Percentiles rank a stretch among this genome's conserved stretches.
Evolutionary conservation across 2,329 filamentous ascomycete species (phyloP).

Genomic region (Stachybotrys chartarum): DNA sequence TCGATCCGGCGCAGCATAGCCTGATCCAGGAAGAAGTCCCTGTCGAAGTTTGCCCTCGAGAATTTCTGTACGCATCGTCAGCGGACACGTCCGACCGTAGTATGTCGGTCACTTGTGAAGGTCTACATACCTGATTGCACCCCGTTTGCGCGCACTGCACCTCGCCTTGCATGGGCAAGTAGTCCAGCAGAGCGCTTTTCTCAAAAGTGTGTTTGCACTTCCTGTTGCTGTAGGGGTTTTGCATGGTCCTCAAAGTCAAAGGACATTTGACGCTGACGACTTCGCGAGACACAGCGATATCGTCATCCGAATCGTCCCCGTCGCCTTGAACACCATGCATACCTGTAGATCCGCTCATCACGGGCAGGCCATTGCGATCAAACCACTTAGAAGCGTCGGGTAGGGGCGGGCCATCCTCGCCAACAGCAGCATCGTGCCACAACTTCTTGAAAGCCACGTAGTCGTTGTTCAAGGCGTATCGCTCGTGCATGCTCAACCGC

Average conservation of each 20-base stretch:
- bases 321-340: constrained; percentile 16
- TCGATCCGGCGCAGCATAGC: constrained; percentile 51
- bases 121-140: constrained; percentile 46
- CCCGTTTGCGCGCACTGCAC: constrained; percentile 59
- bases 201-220: constrained; percentile 71
- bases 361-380: constrained; percentile 34
- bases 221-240: constrained; percentile 57
- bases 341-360: constrained; percentile 15
- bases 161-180: constrained; percentile 32
- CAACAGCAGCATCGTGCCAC: constrained; percentile 47
- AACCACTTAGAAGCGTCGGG: constrained; percentile 51
- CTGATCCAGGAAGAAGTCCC: constrained; percentile 50
- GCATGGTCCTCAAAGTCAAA: constrained; percentile 56
- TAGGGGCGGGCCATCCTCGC: constrained; percentile 40
- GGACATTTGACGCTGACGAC: constrained; percentile 63
- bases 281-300: constrained; percentile 59
- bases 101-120: not conserved
- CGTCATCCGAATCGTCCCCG: constrained; percentile 54
- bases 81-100: not conserved
- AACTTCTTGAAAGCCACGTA: constrained; percentile 52
- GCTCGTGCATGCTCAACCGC: constrained; percentile 31
- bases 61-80: constrained; percentile 33
- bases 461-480: constrained; percentile 50
- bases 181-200: constrained; percentile 53
- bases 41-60: constrained; percentile 22